Percentiles rank a stretch among this genome's conserved stretches.
Evolutionary conservation across 495 filamentous ascomycete species (phyloP).

Genomic region (Staphylotrichum longicolle): DNA sequence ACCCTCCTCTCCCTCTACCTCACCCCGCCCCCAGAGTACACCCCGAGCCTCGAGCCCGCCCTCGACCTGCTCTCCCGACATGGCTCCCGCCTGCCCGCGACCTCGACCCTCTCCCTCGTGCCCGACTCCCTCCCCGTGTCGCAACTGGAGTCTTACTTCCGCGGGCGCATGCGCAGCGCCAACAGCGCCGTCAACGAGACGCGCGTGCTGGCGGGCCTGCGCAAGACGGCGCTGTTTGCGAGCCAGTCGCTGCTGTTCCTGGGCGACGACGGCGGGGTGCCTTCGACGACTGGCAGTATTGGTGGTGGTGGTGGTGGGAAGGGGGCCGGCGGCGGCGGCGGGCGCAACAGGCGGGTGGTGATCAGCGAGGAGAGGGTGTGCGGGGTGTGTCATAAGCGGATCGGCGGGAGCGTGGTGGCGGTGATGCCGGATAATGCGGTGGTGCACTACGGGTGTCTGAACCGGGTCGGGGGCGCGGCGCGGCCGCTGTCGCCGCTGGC

Average conservation of each 20-base stretch:
- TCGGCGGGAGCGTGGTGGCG: constrained; percentile 82
- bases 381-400: constrained; percentile 84
- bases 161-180: constrained; percentile 82
- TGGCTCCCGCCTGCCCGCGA: constrained; percentile 84
- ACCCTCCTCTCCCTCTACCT: constrained; percentile 89
- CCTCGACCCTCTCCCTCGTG: constrained; percentile 80
- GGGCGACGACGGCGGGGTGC: constrained; percentile 47
- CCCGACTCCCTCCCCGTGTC: constrained; percentile 72
- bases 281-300: constrained; percentile 19
- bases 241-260: constrained; percentile 69
- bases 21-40: constrained; percentile 57
- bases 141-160: constrained; percentile 88
- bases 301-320: constrained; percentile 40
- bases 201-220: constrained; percentile 68
- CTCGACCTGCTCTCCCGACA: constrained; percentile 86
- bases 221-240: constrained; percentile 68
- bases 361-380: constrained; percentile 86
- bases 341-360: constrained; percentile 69
- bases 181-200: constrained; percentile 76
- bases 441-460: constrained; percentile 81
- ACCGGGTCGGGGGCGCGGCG: constrained; percentile 37
- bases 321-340: constrained; percentile 32
- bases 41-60: constrained; percentile 72
- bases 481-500: constrained; percentile 20
- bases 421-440: constrained; percentile 59